A percentile compares a stretch with the other conserved stretches of the same genome.
phyloP scores from a whole-genome alignment of 2,329 filamentous ascomycete species.

The Penicillium sp. region DNA sequence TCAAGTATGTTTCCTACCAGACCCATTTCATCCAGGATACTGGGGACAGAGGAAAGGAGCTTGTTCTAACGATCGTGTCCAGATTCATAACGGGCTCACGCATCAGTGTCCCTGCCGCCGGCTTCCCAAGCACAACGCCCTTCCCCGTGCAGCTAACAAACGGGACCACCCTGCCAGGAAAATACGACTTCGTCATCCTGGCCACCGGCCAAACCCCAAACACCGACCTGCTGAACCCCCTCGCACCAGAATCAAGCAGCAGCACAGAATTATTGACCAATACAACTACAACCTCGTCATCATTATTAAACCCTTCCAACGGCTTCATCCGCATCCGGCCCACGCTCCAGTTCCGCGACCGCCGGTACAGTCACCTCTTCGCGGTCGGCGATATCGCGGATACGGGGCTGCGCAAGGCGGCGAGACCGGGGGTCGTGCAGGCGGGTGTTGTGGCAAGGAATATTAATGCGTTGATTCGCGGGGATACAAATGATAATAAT shows the following conservation, averaged over 20 bases:
- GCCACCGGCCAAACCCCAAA: conserved; percentile 57
- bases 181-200: conserved; percentile 46
- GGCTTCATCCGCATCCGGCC: conserved; percentile 40
- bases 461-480: conserved; percentile 35
- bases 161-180: conserved; percentile 37
- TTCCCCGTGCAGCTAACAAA: conserved; percentile 38
- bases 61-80: background rate
- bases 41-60: no score
- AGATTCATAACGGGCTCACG: conserved; percentile 38
- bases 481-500: conserved; percentile 22
- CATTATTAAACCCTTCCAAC: conserved; percentile 39
- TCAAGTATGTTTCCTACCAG: conserved; percentile 23
- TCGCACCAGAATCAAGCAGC: conserved; percentile 28
- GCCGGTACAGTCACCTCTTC: conserved; percentile 37
- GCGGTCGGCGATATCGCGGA: conserved; percentile 44
- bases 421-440: conserved; percentile 38
- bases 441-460: conserved; percentile 40
- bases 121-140: conserved; percentile 32
- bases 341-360: conserved; percentile 40
- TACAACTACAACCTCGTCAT: conserved; percentile 11
- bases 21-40: background rate
- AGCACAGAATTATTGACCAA: background rate
- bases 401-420: conserved; percentile 42
- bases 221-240: conserved; percentile 42
- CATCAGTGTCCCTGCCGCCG: conserved; percentile 31